Percentiles rank a stretch among this genome's conserved stretches.
Conservation (phyloP, 345 rosid genomes). For the Aquilaria sinensis region DNA sequence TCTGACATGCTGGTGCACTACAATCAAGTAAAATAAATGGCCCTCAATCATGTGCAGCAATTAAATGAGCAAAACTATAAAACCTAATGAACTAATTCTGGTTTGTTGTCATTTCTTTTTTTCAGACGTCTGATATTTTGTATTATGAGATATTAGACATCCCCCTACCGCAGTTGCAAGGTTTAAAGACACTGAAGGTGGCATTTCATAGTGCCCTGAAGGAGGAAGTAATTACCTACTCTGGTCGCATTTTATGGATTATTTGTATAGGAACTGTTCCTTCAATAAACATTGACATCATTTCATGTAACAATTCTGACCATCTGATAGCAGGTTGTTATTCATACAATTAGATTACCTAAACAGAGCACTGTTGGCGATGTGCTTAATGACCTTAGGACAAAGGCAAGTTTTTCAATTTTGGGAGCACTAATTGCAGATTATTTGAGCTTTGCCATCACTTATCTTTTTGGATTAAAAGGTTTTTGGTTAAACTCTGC, state of each 20-base stretch:
- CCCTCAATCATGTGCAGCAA: not conserved
- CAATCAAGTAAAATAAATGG: conserved; percentile 55
- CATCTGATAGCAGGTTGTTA: conserved; percentile 52
- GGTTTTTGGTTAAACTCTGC: not conserved
- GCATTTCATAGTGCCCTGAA: conserved; percentile 74
- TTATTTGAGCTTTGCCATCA: conserved; percentile 5
- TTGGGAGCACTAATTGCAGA: conserved; percentile 8
- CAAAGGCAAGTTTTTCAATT: conserved; percentile 45
- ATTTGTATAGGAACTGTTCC: not conserved
- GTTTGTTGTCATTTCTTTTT: conserved; percentile 8
- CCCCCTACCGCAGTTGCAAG: conserved; percentile 95
- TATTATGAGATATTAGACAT: conserved; percentile 94
- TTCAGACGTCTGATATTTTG: conserved; percentile 82
- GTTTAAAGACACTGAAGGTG: conserved; percentile 81
- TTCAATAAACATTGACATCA: not conserved
- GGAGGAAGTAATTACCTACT: conserved; percentile 60
- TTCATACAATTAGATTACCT: conserved; percentile 85
- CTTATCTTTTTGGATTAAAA: not conserved
- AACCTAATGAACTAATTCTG: conserved; percentile 9
- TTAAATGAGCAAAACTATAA: conserved; percentile 6
- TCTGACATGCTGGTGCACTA: conserved; percentile 89
- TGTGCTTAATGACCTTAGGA: conserved; percentile 81
- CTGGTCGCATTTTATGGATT: conserved; percentile 3
- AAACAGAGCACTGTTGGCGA: conserved; percentile 91
- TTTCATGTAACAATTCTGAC: conserved; percentile 10